Conservation (phyloP, 2,329 filamentous ascomycete species). For the Aschersonia sp. region DNA sequence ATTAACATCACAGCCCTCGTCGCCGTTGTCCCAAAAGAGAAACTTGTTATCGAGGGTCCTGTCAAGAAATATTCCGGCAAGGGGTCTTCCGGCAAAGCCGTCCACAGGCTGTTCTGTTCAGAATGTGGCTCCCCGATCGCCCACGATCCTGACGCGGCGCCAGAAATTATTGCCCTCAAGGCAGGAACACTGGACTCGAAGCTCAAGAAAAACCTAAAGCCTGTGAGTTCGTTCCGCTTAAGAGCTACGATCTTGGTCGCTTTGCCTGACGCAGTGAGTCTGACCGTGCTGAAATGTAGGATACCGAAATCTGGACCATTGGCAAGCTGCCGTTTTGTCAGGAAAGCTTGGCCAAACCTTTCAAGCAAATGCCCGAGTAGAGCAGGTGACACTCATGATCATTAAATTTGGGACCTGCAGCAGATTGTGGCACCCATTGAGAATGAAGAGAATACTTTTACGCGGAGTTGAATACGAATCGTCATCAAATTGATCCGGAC, state of each 20-base stretch:
- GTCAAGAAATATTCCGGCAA: conserved; percentile 49
- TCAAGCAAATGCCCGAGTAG: conserved; percentile 49
- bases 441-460: too few relatives aligned
- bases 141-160: conserved; percentile 57
- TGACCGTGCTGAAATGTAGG: conserved; percentile 18
- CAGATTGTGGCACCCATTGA: too few relatives aligned
- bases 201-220: conserved; percentile 55
- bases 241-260: too few relatives aligned
- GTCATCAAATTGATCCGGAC: too few relatives aligned
- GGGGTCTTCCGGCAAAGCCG: conserved; percentile 45
- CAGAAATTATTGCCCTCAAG: conserved; percentile 56
- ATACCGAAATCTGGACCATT: conserved; percentile 57
- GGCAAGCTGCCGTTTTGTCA: conserved; percentile 57
- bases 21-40: conserved; percentile 50
- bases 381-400: too few relatives aligned
- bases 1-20: conserved; percentile 39
- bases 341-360: conserved; percentile 48
- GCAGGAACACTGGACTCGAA: conserved; percentile 47
- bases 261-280: neutral
- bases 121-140: conserved; percentile 58
- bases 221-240: conserved; percentile 24
- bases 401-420: too few relatives aligned
- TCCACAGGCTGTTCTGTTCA: conserved; percentile 55
- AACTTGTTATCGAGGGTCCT: conserved; percentile 47
- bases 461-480: too few relatives aligned